A percentile compares a stretch with the other conserved stretches of the same genome.
These are phyloP conservation scores for Fagopyrum tataricum DNA, from an alignment of 148 eudicot species.

Conservation along the genomic window DNA sequence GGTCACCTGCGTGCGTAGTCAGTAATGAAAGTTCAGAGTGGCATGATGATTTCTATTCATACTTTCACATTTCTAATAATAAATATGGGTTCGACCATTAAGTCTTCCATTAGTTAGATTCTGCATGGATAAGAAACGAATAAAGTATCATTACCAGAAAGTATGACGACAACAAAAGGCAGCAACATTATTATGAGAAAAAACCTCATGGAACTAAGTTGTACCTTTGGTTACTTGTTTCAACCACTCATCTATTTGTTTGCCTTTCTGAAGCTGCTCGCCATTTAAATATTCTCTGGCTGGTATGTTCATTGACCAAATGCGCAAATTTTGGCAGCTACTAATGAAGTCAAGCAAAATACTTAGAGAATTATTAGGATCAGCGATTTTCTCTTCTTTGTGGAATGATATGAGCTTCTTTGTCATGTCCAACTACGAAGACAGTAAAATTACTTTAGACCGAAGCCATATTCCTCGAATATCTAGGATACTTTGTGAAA, in stretches of 20 bases:
- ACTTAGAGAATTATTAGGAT: slow-evolving; percentile 72
- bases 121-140: not conserved
- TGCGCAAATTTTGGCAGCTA: slow-evolving; percentile 85
- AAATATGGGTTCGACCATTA: not conserved
- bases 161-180: not conserved
- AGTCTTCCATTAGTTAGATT: not conserved
- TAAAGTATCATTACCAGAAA: not conserved
- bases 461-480: not conserved
- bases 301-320: slow-evolving; percentile 76
- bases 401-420: slow-evolving; percentile 83
- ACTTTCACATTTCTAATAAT: not conserved
- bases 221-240: slow-evolving; percentile 92
- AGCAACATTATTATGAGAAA: not conserved
- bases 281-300: slow-evolving; percentile 70
- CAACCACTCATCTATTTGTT: slow-evolving; percentile 99
- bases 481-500: not conserved
- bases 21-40: not conserved
- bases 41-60: not conserved
- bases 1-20: slow-evolving; percentile 50
- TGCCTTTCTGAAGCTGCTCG: slow-evolving; percentile 97
- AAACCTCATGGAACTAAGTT: not conserved
- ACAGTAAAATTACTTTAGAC: slow-evolving; percentile 4
- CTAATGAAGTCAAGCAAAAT: slow-evolving; percentile 88
- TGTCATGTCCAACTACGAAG: slow-evolving; percentile 68
- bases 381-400: slow-evolving; percentile 73